Percentiles rank a stretch among this genome's conserved stretches.
These are phyloP conservation scores for Metschnikowia kunwiensis DNA, from an alignment of 805 yeast genomes.

Conservation along the genomic window DNA sequence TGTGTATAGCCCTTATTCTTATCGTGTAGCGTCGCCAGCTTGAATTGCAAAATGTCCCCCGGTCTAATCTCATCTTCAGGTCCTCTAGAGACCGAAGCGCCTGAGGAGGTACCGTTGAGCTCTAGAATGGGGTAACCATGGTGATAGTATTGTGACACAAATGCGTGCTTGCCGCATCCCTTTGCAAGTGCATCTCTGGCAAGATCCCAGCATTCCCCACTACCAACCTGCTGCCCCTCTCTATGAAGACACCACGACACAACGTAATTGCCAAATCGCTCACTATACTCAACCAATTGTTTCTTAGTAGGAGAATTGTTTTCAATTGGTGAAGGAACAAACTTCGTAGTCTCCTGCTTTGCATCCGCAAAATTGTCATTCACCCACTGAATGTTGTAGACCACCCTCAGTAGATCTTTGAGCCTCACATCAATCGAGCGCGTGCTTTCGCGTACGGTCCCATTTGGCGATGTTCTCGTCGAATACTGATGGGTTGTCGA, in stretches of 20 bases:
- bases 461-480: constrained; percentile 4
- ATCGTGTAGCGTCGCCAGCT: constrained; percentile 38
- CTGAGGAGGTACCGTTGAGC: constrained; percentile 25
- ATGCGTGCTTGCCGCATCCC: constrained; percentile 58
- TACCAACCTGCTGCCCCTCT: constrained; percentile 46
- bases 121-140: constrained; percentile 47
- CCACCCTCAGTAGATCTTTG: constrained; percentile 39
- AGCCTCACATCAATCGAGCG: constrained; percentile 38
- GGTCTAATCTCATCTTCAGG: constrained; percentile 42
- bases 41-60: constrained; percentile 57
- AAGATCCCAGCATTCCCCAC: constrained; percentile 62
- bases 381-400: constrained; percentile 41
- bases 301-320: constrained; percentile 27
- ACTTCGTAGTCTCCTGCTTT: constrained; percentile 28
- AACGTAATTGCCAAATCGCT: constrained; percentile 48
- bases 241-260: constrained; percentile 54
- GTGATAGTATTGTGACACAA: constrained; percentile 43
- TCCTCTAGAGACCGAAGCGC: constrained; percentile 5
- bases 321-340: constrained; percentile 43
- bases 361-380: constrained; percentile 22
- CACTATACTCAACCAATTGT: constrained; percentile 32
- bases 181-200: constrained; percentile 52
- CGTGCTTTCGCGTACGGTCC: constrained; percentile 13
- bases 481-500: constrained; percentile 20
- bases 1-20: constrained; percentile 32